Evolutionary conservation across 257 asterid species (phyloP), one percentile per base, ranked within the genome.

Genomic region (Solanum corneliomulleri): DNA sequence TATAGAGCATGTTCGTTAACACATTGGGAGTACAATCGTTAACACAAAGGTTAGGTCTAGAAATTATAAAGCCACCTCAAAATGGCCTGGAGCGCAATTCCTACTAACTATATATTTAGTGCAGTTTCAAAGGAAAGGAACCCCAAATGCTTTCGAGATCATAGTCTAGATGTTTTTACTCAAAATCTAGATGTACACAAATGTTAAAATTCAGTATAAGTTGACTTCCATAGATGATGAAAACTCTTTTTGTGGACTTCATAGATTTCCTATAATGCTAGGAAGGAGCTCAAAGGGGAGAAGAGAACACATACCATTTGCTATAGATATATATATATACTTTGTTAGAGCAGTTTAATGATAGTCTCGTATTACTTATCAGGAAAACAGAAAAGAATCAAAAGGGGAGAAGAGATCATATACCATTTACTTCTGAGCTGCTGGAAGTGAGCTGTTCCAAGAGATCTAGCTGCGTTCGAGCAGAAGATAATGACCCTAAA

Each of bases 361-460:
- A 47, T 16, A 29, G 31, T 47, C 15, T 45, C 5, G 11, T 52
- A 80, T 1, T 80, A 80, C 20, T 47, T 9, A 47, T 47, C 16
- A 80, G 18, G 29, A 29, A 45, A 25, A 45, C 1, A 8, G 13
- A 25, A 29, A 45, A 45, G 68, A 41, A 76, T 14, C 21, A 23
- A 13, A 86, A 31, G 56, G 74, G 27, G 11, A 68, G 62, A 87
- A 4, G 11, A 68, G 64, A 87, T 3, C 23, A 56, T 16, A 70
- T 92, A 93, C 96, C 96, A 86, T 87, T 90, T 82, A 80, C 92
- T 25, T 91, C 88, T 83, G 94, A 82, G 85, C 92, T 82, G 70
- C 94, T 93, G 71, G 98, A 91, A 33, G 96, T 93, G 85, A 96
- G 98, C 82, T 93, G 96, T 23, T 95, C 95, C 93, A 95, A 89